Conservation (phyloP, 257 asterid species). For the Voacanga thouarsii region DNA sequence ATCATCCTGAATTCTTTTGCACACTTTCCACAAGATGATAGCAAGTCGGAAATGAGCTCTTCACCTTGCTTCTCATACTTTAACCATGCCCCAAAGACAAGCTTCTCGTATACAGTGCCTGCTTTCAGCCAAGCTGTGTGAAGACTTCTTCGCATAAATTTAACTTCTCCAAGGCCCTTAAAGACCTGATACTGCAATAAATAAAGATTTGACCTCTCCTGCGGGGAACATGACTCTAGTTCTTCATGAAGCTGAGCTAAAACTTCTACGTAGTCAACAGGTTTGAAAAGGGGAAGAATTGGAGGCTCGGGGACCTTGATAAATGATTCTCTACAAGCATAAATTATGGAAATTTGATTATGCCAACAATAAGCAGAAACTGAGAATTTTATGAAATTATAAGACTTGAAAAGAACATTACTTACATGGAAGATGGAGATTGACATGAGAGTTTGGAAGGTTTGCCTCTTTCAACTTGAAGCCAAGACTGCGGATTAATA, state of each 20-base stretch:
- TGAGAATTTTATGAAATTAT: conserved; percentile 2
- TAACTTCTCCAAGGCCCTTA: conserved; percentile 90
- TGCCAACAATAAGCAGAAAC: conserved; percentile 8
- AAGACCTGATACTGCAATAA: conserved; percentile 90
- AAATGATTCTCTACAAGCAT: conserved; percentile 78
- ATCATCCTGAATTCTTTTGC: conserved; percentile 67
- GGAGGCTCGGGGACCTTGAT: conserved; percentile 91
- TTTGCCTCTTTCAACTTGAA: conserved; percentile 98
- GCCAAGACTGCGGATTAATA: conserved; percentile 95
- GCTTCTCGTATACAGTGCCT: conserved; percentile 66
- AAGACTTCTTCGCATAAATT: conserved; percentile 89
- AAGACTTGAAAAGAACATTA: conserved; percentile 6
- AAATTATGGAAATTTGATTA: conserved; percentile 14
- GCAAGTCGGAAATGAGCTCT: conserved; percentile 67
- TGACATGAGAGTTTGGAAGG: conserved; percentile 59
- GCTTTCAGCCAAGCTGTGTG: conserved; percentile 85
- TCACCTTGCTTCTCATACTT: conserved; percentile 90
- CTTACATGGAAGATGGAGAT: conserved; percentile 80
- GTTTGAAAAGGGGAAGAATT: conserved; percentile 79
- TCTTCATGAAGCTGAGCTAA: conserved; percentile 93
- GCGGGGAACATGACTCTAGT: conserved; percentile 69
- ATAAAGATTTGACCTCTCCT: conserved; percentile 68
- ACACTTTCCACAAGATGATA: conserved; percentile 77
- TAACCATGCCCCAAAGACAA: conserved; percentile 90
- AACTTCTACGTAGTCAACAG: conserved; percentile 88